phyloP scores from a whole-genome alignment of 345 rosid species.

The Populus euphratica region DNA sequence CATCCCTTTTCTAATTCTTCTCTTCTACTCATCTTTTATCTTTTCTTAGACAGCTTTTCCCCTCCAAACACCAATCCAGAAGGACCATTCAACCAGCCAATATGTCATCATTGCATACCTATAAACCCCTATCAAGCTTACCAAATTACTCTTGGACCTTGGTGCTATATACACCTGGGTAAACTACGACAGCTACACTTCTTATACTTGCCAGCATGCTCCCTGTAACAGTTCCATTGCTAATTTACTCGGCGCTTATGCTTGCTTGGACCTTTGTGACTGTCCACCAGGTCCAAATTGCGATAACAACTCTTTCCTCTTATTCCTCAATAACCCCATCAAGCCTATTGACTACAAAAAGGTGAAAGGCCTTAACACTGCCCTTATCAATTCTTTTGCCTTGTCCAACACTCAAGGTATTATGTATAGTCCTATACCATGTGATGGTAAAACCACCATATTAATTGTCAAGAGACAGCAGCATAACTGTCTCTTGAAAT shows the following conservation, averaged over 20 bases:
- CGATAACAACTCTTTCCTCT: conserved; percentile 20
- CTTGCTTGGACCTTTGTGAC: conserved; percentile 17
- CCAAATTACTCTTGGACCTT: conserved; percentile 26
- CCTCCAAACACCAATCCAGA: conserved; percentile 15
- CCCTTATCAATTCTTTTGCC: conserved; percentile 29
- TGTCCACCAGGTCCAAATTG: conserved; percentile 16
- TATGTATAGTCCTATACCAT: too few species aligned
- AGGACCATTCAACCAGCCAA: conserved; percentile 28
- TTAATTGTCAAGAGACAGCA: too few species aligned
- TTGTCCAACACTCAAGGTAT: conserved; percentile 8
- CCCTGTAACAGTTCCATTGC: conserved; percentile 16
- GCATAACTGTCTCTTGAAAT: too few species aligned
- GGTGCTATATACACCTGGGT: conserved; percentile 28
- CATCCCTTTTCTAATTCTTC: too few species aligned
- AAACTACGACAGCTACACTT: conserved; percentile 22
- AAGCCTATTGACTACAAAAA: conserved; percentile 4
- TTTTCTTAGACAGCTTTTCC: too few species aligned
- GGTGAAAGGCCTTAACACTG: conserved; percentile 9
- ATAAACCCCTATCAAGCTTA: conserved; percentile 30
- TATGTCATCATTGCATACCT: conserved; percentile 28
- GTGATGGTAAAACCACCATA: too few species aligned
- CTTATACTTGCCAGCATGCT: conserved; percentile 17
- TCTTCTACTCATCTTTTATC: too few species aligned
- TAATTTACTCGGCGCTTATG: conserved; percentile 14
- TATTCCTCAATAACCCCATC: conserved; percentile 26